phyloP scores from a whole-genome alignment of 441 rosid genomes.

The Lepidium campestre region DNA sequence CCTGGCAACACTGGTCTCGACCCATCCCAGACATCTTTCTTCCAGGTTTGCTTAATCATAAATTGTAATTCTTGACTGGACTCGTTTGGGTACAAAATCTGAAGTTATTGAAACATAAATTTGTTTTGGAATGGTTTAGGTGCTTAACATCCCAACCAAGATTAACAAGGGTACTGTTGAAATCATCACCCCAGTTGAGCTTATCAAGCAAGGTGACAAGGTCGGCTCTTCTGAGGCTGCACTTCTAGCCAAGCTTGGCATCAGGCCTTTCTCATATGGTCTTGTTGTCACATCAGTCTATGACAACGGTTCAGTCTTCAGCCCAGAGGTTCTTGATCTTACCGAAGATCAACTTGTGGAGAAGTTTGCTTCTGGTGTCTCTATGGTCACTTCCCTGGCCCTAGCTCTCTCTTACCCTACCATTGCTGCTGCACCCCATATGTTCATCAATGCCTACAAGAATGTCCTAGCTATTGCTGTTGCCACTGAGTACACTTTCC shows the following conservation, averaged over 20 bases:
- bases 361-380: constrained; percentile 41
- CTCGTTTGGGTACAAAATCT: not conserved
- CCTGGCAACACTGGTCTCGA: constrained; percentile 76
- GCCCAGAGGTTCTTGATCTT: constrained; percentile 54
- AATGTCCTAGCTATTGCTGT: constrained; percentile 39
- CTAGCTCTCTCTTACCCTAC: constrained; percentile 46
- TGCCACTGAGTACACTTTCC: constrained; percentile 43
- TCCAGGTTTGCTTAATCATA: constrained; percentile 38
- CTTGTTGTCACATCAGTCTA: constrained; percentile 40
- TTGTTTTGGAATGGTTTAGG: constrained; percentile 26
- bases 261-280: constrained; percentile 58
- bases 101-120: not conserved
- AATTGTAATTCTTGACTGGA: not conserved
- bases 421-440: constrained; percentile 52
- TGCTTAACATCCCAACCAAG: constrained; percentile 64
- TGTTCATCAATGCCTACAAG: constrained; percentile 53
- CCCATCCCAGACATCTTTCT: constrained; percentile 67
- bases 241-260: constrained; percentile 50
- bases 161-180: constrained; percentile 71
- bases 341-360: constrained; percentile 41
- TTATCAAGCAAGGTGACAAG: constrained; percentile 56
- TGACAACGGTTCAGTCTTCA: constrained; percentile 50
- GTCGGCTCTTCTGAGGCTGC: constrained; percentile 70
- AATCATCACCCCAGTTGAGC: constrained; percentile 58
- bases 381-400: constrained; percentile 43